Evolutionary conservation across 192 early-diverging fungal genomes (phyloP).

Genomic region (Nowakowskiella sp.): DNA sequence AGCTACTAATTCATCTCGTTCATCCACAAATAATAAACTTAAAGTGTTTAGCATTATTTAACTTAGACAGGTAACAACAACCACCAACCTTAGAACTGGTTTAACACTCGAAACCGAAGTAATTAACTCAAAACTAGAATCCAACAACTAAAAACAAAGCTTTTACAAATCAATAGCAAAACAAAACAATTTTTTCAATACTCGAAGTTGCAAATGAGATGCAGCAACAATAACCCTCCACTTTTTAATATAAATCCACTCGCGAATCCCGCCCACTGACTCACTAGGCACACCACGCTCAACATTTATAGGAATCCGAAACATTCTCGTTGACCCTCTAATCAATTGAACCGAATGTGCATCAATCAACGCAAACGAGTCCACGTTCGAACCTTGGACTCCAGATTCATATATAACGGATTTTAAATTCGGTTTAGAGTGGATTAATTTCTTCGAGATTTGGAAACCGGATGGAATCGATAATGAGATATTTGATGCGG

Average conservation of each 20-base stretch:
- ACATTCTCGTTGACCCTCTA: constrained; percentile 15
- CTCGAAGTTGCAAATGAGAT: constrained; percentile 34
- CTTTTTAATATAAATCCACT: constrained; percentile 34
- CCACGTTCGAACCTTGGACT: constrained; percentile 16
- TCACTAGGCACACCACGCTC: constrained; percentile 15
- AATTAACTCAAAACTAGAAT: constrained; percentile 28
- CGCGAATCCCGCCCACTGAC: constrained; percentile 23
- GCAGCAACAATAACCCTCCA: constrained; percentile 35
- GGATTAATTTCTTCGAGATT: constrained; percentile 18
- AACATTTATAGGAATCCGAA: constrained; percentile 13
- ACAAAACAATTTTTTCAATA: background rate
- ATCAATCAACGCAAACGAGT: constrained; percentile 35
- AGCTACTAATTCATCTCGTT: constrained; percentile 29
- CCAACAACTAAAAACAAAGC: constrained; percentile 26
- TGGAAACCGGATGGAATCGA: constrained; percentile 44
- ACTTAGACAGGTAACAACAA: background rate
- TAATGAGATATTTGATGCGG: too few species aligned
- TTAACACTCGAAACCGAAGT: constrained; percentile 28
- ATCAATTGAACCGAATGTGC: constrained; percentile 23
- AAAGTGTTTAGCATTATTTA: background rate
- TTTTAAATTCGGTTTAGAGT: constrained; percentile 28
- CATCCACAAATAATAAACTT: constrained; percentile 37
- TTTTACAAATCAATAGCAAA: background rate
- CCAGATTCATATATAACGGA: constrained; percentile 29
- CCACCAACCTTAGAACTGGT: constrained; percentile 36